Evolutionary conservation across 768 basidiomycete genomes (phyloP).

Genomic region (Naganishia kalamii): DNA sequence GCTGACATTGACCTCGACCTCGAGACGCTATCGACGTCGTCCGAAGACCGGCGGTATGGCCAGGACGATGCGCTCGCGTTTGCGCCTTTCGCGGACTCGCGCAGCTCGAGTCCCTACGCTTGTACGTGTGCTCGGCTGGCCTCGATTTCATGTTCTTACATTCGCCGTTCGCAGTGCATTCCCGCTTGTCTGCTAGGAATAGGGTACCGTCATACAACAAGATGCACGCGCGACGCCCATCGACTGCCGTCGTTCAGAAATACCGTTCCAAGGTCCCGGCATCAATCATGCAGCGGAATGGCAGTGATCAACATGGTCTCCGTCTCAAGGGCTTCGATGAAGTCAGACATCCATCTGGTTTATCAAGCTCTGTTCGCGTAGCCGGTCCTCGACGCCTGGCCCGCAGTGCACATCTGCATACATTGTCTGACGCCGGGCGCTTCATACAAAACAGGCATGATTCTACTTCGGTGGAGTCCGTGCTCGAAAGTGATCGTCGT

Average conservation of each 20-base stretch:
- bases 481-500: neutral
- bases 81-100: neutral
- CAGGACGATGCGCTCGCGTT: neutral
- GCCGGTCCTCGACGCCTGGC: constrained; percentile 24
- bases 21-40: neutral
- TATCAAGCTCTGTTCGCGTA: neutral
- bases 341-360: neutral
- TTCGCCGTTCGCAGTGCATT: neutral
- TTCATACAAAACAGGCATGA: neutral
- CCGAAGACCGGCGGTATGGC: neutral
- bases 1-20: neutral
- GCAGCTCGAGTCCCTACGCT: neutral
- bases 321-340: neutral
- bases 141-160: neutral
- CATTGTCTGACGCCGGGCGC: constrained; percentile 9
- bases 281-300: neutral
- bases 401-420: constrained; percentile 41
- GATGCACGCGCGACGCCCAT: neutral
- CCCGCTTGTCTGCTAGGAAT: neutral
- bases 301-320: neutral
- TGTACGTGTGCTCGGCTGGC: neutral
- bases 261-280: neutral
- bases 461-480: neutral
- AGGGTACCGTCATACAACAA: neutral
- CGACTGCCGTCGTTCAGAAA: constrained; percentile 3